phyloP scores from a whole-genome alignment of 768 basidiomycete species.

The Lactarius quietus region DNA sequence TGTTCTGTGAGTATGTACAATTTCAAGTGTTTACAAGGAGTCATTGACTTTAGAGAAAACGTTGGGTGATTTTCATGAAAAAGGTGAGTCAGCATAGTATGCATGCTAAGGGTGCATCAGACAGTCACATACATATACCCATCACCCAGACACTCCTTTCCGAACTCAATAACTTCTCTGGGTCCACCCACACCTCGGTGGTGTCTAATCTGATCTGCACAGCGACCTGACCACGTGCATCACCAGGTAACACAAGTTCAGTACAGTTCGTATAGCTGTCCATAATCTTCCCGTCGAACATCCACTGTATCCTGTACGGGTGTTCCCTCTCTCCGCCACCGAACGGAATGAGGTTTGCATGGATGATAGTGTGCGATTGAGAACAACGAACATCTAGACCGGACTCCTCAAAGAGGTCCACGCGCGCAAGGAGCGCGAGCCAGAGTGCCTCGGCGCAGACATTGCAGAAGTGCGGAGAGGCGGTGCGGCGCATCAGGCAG shows the following conservation, averaged over 20 bases:
- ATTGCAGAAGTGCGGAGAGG: slow-evolving; percentile 67
- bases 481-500: slow-evolving; percentile 77
- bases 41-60: too few species aligned
- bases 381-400: neutral
- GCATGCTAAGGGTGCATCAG: too few species aligned
- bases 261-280: neutral
- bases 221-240: neutral
- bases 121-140: neutral
- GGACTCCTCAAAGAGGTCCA: slow-evolving; percentile 56
- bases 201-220: neutral
- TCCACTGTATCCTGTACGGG: neutral
- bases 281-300: neutral
- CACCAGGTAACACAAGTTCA: neutral
- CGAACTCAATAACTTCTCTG: neutral
- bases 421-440: slow-evolving; percentile 54
- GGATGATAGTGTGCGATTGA: neutral
- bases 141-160: neutral
- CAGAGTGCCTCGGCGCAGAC: slow-evolving; percentile 74
- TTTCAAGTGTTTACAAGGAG: too few species aligned
- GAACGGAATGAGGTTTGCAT: neutral
- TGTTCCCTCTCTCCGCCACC: neutral
- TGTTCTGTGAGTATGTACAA: too few species aligned
- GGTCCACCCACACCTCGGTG: neutral
- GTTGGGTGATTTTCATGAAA: too few species aligned
- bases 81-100: too few species aligned